Conservation (phyloP, 2,329 filamentous ascomycete genomes). For the Diplodia corticola region DNA sequence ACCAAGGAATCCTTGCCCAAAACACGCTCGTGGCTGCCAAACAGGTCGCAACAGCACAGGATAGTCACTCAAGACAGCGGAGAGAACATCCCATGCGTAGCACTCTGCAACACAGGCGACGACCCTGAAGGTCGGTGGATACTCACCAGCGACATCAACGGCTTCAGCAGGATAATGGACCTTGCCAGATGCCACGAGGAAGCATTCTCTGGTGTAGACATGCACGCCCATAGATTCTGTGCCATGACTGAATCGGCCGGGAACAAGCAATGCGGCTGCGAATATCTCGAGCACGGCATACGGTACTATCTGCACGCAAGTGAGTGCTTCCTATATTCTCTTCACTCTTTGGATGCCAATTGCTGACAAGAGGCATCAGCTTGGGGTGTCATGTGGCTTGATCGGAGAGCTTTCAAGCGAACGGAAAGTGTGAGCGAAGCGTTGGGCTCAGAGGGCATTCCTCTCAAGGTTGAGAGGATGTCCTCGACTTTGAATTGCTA, state of each 20-base stretch:
- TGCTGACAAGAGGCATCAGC: background rate
- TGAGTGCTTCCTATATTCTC: background rate
- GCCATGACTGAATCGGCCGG: background rate
- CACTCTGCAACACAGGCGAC: slow-evolving; percentile 59
- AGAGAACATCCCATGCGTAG: slow-evolving; percentile 58
- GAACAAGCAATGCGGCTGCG: slow-evolving; percentile 1
- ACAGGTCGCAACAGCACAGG: slow-evolving; percentile 5
- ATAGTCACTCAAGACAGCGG: slow-evolving; percentile 19
- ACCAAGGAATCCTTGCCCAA: slow-evolving; percentile 28
- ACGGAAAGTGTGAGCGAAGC: slow-evolving; percentile 22
- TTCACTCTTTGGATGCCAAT: background rate
- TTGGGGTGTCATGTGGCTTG: slow-evolving; percentile 42
- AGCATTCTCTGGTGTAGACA: background rate
- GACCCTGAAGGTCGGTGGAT: slow-evolving; percentile 59
- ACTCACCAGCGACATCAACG: slow-evolving; percentile 58
- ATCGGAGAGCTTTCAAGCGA: slow-evolving; percentile 36
- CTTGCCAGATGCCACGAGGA: slow-evolving; percentile 28
- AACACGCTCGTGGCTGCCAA: background rate
- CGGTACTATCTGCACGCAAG: slow-evolving; percentile 15
- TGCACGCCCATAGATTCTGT: slow-evolving; percentile 1
- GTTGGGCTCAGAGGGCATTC: background rate
- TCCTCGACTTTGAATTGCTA: background rate
- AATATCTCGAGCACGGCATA: background rate
- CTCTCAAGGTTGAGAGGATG: background rate
- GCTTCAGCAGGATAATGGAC: slow-evolving; percentile 52